These are phyloP conservation scores for Basipetospora sp. DNA, from an alignment of 2,329 filamentous ascomycete species.

Conservation along the genomic window DNA sequence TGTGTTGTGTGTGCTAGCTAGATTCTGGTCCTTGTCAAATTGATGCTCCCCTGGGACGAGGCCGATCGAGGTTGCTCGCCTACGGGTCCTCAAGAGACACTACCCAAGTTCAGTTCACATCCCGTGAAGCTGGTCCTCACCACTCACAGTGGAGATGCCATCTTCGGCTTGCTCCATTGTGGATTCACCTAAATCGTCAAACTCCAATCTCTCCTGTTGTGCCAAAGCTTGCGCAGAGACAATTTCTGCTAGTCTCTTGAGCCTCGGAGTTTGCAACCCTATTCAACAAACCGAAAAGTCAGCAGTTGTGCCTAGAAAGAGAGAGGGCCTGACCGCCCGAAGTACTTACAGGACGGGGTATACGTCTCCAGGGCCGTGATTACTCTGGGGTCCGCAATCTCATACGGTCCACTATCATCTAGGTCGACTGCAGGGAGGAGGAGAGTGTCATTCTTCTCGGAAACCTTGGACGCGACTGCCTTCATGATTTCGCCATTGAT, in stretches of 20 bases:
- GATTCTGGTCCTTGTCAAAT: no score
- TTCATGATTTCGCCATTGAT: constrained; percentile 99
- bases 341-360: constrained; percentile 75
- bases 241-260: constrained; percentile 96
- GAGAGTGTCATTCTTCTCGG: constrained; percentile 93
- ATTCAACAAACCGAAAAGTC: constrained; percentile 10
- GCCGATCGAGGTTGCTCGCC: no score
- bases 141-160: not conserved
- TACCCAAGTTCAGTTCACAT: no score
- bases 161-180: no score
- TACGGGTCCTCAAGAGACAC: no score
- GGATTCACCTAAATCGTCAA: no score
- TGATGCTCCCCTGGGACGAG: no score
- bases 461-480: constrained; percentile 88
- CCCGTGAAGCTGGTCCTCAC: no score
- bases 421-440: constrained; percentile 91
- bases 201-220: constrained; percentile 76
- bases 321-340: not conserved
- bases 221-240: constrained; percentile 92
- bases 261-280: constrained; percentile 89
- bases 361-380: constrained; percentile 97
- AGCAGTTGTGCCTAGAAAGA: constrained; percentile 12
- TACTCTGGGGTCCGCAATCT: constrained; percentile 89
- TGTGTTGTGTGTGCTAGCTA: no score
- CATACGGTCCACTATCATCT: constrained; percentile 96